Evolutionary conservation across 2,329 filamentous ascomycete species (phyloP), one percentile per base, ranked within the genome.

Genomic region (Allantophomopsis cytisporea): DNA sequence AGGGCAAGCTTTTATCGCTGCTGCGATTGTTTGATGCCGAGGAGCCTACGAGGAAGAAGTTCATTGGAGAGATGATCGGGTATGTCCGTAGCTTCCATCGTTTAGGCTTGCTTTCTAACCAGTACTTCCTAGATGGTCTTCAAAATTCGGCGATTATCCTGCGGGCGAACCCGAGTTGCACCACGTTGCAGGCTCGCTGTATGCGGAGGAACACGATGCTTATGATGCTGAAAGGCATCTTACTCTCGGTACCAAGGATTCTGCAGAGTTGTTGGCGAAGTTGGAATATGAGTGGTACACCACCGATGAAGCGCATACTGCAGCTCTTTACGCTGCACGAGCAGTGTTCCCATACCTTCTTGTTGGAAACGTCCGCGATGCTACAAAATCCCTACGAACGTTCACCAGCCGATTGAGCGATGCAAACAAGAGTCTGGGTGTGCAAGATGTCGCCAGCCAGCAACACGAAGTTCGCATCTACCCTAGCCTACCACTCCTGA

Each of bases 251-350:
- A 96, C 87, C 8, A 83, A 82, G 50, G 87, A 94, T 59, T 94
- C 87, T 0, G 73, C 88, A 31, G 79, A 86, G 49, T 70, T 83
- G 10, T 73, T 98, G 39, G 79, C 80, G 37, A 76, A 76, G 50
- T 73, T 96, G 62, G 86, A 96, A 60, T 96, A 94, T 59, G 71
- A 79, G 38, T 98, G 91, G 91, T 98, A 96, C 67, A 78, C 73
- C 45, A 76, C 87, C 53, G 85, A 93, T 60, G 84, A 89, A 39
- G 76, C 85, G 2, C 87, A 94, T 57, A 87, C 83, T 1, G 91
- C 91, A 1, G 80, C 86, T 4, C 66, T 85, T 40, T 98, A 93
- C 61, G 83, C 80, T 46, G 85, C 83, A 10, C 83, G 91, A 49
- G 87, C 82, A 20, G 74, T 96, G 34, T 75, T 98, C 32, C 88